Base-by-base conservation (phyloP, 2,329 filamentous ascomycete genomes). In the Paecilomyces niveus region DNA sequence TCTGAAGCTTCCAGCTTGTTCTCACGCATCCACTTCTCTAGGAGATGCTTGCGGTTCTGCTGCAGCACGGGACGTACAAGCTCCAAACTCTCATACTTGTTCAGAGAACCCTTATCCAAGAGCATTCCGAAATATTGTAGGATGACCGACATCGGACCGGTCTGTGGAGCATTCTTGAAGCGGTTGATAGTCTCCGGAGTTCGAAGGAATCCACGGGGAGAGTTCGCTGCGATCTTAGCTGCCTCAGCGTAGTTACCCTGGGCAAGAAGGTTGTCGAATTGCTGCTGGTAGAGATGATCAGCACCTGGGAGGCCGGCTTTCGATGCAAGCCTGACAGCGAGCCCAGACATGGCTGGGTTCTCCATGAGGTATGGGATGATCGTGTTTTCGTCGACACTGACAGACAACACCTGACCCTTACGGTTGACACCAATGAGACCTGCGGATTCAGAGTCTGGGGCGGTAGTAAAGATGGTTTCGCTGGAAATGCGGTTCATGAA, bases 401-500 rank as follows among this genome's bases (percentile, higher is more conserved):
- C 94, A 58, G 92, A 91, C 62, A 99, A 83, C 53, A 97, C 92
- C 77, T 99, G 94, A 63, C 94, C 95, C 80, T 96, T 96, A 70
- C 95, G 88, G 80, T 99, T 99, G 73, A 99, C 93, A 67, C 91
- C 92, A 56, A 99, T 84, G 62, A 99, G 89, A 67, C 95, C 95
- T 53, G 88, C 85, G 18, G 91, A 95, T 22, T 92, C 87, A 57
- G 84, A 83, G 73, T 99, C 94, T 35, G 87, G 80, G 53, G 90
- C 89, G 21, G 92, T 97, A 26, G 93, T 95, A 80, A 99, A 99
- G 73, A 99, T 97, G 26, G 94, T 99, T 73, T 99, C 94, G 80
- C 92, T 96, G 33, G 94, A 99, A 70, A 99, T 99, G 68, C 95
- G 89, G 83, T 99, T 99, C 92, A 99, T 95, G 84, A 97, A 99